A percentile compares a stretch with the other conserved stretches of the same genome.
phyloP scores from a whole-genome alignment of 23 red algal genomes.

The Gracilaria caudata region DNA sequence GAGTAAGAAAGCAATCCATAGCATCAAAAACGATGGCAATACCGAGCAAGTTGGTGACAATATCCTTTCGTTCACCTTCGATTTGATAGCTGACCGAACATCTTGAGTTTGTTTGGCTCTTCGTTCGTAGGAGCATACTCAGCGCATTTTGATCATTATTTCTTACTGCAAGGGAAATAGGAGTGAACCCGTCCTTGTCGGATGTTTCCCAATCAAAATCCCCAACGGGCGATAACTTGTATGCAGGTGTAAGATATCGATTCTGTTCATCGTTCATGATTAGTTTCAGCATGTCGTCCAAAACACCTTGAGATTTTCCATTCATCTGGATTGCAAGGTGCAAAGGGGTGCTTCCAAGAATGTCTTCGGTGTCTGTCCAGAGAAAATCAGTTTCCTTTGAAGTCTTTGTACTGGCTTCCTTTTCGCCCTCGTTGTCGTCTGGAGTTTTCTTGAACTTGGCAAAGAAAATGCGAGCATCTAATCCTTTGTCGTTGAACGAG shows the following conservation, averaged over 20 bases:
- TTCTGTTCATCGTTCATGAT: conserved; percentile 24
- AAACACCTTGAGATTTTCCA: background rate
- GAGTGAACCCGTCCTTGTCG: conserved; percentile 28
- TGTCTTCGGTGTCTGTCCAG: conserved; percentile 24
- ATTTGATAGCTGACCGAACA: background rate
- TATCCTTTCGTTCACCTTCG: background rate
- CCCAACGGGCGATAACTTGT: background rate
- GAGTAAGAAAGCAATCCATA: conserved; percentile 8
- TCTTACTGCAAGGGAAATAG: background rate
- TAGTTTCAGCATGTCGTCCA: conserved; percentile 20
- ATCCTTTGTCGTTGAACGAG: background rate
- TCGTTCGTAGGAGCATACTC: background rate
- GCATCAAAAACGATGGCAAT: conserved; percentile 11
- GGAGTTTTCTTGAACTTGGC: background rate
- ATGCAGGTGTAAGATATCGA: background rate
- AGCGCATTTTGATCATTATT: conserved; percentile 8
- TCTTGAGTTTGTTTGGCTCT: background rate
- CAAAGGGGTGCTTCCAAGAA: conserved; percentile 23
- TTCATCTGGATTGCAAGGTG: conserved; percentile 2
- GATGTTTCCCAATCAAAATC: conserved; percentile 18
- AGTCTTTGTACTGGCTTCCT: background rate
- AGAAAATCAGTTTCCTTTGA: background rate
- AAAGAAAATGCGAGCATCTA: conserved; percentile 22
- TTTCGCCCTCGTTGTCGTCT: background rate
- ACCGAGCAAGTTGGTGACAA: conserved; percentile 14